phyloP scores from a whole-genome alignment of 495 filamentous ascomycete genomes.

The Penicillium lividum region DNA sequence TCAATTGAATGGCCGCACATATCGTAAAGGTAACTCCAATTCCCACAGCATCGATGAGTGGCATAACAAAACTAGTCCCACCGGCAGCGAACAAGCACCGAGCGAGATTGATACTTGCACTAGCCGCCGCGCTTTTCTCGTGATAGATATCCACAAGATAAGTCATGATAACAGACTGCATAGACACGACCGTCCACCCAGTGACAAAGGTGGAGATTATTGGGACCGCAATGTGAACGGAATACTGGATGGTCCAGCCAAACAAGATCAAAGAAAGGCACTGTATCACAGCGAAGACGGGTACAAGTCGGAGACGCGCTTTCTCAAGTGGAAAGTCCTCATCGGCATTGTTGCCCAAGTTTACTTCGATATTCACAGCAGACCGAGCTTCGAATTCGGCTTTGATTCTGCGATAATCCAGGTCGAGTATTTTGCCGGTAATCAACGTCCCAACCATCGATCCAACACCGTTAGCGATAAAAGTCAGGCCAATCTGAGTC shows the following conservation, averaged over 20 bases:
- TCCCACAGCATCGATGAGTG: slow-evolving; percentile 63
- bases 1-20: slow-evolving; percentile 38
- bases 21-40: slow-evolving; percentile 42
- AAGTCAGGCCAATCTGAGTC: slow-evolving; percentile 51
- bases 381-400: slow-evolving; percentile 12
- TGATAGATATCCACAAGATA: slow-evolving; percentile 65
- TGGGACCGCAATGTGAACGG: slow-evolving; percentile 53
- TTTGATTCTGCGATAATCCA: slow-evolving; percentile 21
- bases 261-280: slow-evolving; percentile 49
- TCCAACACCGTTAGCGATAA: slow-evolving; percentile 53
- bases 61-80: slow-evolving; percentile 60
- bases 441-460: slow-evolving; percentile 51
- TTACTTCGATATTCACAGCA: slow-evolving; percentile 2
- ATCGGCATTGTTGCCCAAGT: not conserved
- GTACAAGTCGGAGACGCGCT: slow-evolving; percentile 46
- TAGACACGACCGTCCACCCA: slow-evolving; percentile 56
- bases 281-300: slow-evolving; percentile 42
- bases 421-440: slow-evolving; percentile 35
- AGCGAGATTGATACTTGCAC: slow-evolving; percentile 67
- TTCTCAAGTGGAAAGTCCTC: slow-evolving; percentile 48
- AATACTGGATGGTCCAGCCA: slow-evolving; percentile 58
- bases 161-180: slow-evolving; percentile 38
- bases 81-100: slow-evolving; percentile 66
- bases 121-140: slow-evolving; percentile 58
- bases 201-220: slow-evolving; percentile 59